phyloP scores from a whole-genome alignment of 2,329 filamentous ascomycete species.

The Neopestalotiopsis sp. region DNA sequence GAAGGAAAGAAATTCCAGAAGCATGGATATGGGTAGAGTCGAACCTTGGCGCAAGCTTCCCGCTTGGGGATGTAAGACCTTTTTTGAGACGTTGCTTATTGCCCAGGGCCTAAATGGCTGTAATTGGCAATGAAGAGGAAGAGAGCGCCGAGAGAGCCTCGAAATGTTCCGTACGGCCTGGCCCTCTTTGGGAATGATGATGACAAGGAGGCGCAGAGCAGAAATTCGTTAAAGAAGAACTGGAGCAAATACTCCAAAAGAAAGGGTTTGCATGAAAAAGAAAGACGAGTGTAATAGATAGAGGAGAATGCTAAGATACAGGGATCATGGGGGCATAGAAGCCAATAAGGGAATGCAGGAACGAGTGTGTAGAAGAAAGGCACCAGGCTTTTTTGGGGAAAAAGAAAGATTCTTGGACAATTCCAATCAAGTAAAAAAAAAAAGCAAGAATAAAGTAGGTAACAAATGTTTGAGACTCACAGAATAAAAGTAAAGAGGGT shows the following conservation, averaged over 20 bases:
- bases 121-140: conserved; percentile 1
- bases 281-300: conserved; percentile 18
- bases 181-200: background rate
- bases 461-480: conserved; percentile 52
- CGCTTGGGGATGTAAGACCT: conserved; percentile 14
- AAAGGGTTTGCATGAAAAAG: conserved; percentile 3
- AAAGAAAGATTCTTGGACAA: conserved; percentile 25
- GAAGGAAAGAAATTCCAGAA: conserved; percentile 6
- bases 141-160: background rate
- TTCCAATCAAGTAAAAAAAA: background rate
- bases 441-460: background rate
- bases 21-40: conserved; percentile 27
- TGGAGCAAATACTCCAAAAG: conserved; percentile 6
- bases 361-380: conserved; percentile 18
- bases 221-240: background rate
- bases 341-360: conserved; percentile 24
- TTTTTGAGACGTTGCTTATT: background rate
- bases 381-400: conserved; percentile 20
- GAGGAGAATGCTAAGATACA: conserved; percentile 9
- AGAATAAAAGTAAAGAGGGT: conserved; percentile 73
- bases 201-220: background rate
- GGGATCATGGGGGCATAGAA: conserved; percentile 7
- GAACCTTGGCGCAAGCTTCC: conserved; percentile 35
- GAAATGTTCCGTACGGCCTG: background rate
- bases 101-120: background rate